Percentiles rank a stretch among this genome's conserved stretches.
Conservation (phyloP, 257 asterid species). For the Fraxinus anomala region DNA sequence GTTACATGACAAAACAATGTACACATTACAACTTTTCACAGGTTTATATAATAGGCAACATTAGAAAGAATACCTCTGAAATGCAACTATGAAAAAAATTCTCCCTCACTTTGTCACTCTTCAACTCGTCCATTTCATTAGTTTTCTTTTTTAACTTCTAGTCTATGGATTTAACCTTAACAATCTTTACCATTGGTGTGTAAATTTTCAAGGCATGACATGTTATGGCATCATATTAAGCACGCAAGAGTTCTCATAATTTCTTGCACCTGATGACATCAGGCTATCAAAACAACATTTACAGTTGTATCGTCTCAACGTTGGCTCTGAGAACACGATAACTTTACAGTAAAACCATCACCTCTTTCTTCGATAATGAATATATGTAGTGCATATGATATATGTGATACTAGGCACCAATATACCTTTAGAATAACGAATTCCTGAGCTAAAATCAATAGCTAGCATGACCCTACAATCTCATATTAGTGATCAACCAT, state of each 20-base stretch:
- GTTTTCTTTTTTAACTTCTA: neutral
- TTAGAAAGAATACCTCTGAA: too few relatives aligned
- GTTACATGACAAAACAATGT: too few relatives aligned
- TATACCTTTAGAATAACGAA: too few relatives aligned
- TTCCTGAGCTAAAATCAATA: neutral
- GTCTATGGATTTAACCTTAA: neutral
- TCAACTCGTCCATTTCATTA: neutral
- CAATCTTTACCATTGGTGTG: neutral
- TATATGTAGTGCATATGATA: neutral
- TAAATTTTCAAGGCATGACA: neutral
- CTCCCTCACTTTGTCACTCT: neutral
- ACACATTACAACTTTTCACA: too few relatives aligned
- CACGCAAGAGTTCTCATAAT: neutral
- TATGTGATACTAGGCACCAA: neutral
- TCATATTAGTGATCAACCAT: neutral
- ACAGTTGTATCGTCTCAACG: neutral
- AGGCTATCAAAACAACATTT: neutral
- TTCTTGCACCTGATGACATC: neutral
- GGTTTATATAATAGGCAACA: too few relatives aligned
- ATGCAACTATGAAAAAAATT: neutral
- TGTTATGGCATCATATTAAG: neutral
- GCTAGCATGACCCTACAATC: neutral
- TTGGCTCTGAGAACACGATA: neutral
- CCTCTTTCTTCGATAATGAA: neutral
- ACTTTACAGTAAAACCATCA: neutral